Evolutionary conservation across 1,284 basidiomycete genomes (phyloP).

Genomic region (Marasmius oreades): DNA sequence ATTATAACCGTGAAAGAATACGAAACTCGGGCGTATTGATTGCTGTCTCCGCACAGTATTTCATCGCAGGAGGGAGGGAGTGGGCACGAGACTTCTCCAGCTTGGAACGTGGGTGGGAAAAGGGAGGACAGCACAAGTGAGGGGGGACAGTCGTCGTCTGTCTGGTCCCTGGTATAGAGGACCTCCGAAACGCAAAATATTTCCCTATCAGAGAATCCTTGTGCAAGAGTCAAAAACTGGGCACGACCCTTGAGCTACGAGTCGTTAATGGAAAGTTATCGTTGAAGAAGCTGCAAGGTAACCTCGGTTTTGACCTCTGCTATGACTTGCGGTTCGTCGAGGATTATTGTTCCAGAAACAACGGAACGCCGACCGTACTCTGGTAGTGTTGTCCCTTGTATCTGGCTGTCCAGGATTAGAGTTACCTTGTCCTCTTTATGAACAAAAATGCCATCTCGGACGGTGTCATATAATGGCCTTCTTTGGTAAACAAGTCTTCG

Average conservation of each 20-base stretch:
- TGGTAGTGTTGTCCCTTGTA: slow-evolving; percentile 9
- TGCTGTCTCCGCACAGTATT: slow-evolving; percentile 13
- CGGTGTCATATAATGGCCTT: slow-evolving; percentile 2
- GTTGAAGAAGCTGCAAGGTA: neutral
- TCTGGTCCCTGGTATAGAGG: slow-evolving; percentile 6
- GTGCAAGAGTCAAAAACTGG: slow-evolving; percentile 13
- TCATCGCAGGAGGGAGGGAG: slow-evolving; percentile 19
- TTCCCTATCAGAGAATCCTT: slow-evolving; percentile 10
- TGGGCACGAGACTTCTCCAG: slow-evolving; percentile 10
- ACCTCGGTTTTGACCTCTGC: slow-evolving; percentile 17
- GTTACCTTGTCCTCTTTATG: slow-evolving; percentile 15
- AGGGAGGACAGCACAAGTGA: slow-evolving; percentile 15
- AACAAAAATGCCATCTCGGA: slow-evolving; percentile 17
- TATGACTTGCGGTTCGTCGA: slow-evolving; percentile 11
- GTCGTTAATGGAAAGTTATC: neutral
- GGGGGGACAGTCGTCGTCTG: slow-evolving; percentile 11
- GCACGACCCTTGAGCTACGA: slow-evolving; percentile 14
- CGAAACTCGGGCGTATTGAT: slow-evolving; percentile 15
- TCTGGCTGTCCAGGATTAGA: slow-evolving; percentile 17
- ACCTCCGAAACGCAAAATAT: slow-evolving; percentile 4
- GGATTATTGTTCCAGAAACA: slow-evolving; percentile 14
- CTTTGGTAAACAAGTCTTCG: slow-evolving; percentile 14
- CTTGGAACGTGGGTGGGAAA: slow-evolving; percentile 13
- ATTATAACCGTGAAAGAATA: slow-evolving; percentile 16
- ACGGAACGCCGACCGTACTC: slow-evolving; percentile 11